A percentile compares a stretch with the other conserved stretches of the same genome.
These are phyloP conservation scores for Austroboletus niveus DNA, from an alignment of 1,284 basidiomycete species.

Conservation along the genomic window DNA sequence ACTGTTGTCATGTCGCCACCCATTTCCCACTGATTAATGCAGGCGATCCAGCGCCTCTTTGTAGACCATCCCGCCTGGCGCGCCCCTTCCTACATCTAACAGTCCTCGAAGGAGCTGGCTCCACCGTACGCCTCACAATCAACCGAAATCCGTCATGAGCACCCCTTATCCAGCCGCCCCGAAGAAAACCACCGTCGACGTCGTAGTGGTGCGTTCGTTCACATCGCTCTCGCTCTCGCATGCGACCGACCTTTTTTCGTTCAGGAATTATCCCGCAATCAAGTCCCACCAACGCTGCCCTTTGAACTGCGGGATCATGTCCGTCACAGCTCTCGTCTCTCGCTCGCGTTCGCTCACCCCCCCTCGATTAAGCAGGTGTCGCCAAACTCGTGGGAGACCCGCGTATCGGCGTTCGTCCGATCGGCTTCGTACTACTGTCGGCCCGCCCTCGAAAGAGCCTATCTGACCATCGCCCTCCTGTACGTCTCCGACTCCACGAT, in stretches of 20 bases:
- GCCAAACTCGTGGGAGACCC: constrained; percentile 44
- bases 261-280: constrained; percentile 35
- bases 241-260: constrained; percentile 2
- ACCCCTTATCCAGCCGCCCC: constrained; percentile 3
- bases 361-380: constrained; percentile 35
- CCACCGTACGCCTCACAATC: constrained; percentile 6
- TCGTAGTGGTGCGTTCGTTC: constrained; percentile 26
- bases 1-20: constrained; percentile 19
- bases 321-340: constrained; percentile 17
- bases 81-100: background rate
- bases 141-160: constrained; percentile 13
- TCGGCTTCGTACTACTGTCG: constrained; percentile 44
- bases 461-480: constrained; percentile 41
- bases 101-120: constrained; percentile 19
- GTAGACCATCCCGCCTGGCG: background rate
- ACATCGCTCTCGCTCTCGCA: background rate
- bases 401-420: constrained; percentile 40
- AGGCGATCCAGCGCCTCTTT: background rate
- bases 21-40: background rate
- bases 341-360: background rate
- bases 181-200: constrained; percentile 19
- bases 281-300: constrained; percentile 33
- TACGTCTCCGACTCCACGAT: constrained; percentile 24
- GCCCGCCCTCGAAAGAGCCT: constrained; percentile 46
- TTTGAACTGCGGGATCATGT: constrained; percentile 33